A percentile compares a stretch with the other conserved stretches of the same genome.
Conservation (phyloP, 192 early-diverging fungal species). For the Chytriomyces hyalinus region DNA sequence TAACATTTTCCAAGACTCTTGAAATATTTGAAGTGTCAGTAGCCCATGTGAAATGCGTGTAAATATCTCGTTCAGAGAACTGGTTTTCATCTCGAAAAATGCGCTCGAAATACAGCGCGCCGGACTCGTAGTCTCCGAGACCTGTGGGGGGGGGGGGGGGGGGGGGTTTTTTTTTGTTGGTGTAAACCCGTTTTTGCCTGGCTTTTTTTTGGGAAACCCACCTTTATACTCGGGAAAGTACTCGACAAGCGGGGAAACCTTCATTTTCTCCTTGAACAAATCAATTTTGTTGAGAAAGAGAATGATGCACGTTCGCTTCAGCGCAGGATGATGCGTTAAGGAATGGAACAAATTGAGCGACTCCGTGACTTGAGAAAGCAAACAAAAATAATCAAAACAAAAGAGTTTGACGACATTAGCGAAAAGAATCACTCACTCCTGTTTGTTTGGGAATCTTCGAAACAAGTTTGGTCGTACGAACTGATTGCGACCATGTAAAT, state of each 20-base stretch:
- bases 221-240: constrained; percentile 87
- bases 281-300: constrained; percentile 95
- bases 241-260: constrained; percentile 74
- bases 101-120: constrained; percentile 45
- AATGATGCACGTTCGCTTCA: constrained; percentile 87
- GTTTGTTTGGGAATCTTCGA: constrained; percentile 70
- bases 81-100: background rate
- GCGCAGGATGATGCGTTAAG: constrained; percentile 91
- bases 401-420: constrained; percentile 11
- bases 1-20: background rate
- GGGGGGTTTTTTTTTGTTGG: no score
- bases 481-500: constrained; percentile 92
- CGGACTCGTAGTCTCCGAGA: constrained; percentile 50
- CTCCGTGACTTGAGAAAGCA: constrained; percentile 67
- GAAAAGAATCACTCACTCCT: constrained; percentile 10
- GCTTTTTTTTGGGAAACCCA: background rate
- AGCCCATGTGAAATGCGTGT: background rate
- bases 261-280: constrained; percentile 81
- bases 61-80: constrained; percentile 3
- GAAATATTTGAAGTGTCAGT: background rate
- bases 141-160: constrained; percentile 38
- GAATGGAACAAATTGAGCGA: constrained; percentile 88
- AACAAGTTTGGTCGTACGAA: constrained; percentile 90
- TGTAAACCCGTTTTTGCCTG: no score
- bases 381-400: background rate